phyloP scores from a whole-genome alignment of 106 monocot species.

The Phalaenopsis aphrodite region DNA sequence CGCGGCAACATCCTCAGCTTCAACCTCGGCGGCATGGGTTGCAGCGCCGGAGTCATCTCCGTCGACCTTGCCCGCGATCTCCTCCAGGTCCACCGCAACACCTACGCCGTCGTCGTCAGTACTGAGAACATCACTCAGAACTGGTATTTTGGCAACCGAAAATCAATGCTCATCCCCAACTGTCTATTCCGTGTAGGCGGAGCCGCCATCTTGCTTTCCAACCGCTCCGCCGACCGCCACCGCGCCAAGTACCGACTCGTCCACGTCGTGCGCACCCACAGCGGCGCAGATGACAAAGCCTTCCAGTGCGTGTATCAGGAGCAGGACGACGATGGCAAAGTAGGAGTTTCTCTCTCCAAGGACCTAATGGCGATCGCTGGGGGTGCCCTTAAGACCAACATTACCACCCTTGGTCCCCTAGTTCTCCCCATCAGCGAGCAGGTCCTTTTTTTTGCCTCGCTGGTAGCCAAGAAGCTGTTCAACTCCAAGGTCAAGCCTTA shows the following conservation, averaged over 20 bases:
- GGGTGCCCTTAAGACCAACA: conserved; percentile 20
- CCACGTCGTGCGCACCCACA: conserved; percentile 37
- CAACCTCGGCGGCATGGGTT: conserved; percentile 62
- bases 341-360: conserved; percentile 20
- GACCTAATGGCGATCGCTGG: conserved; percentile 21
- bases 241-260: conserved; percentile 27
- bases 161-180: conserved; percentile 35
- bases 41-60: conserved; percentile 47
- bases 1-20: conserved; percentile 36
- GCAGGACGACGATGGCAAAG: conserved; percentile 23
- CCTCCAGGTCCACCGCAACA: conserved; percentile 24
- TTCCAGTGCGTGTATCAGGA: conserved; percentile 39
- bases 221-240: conserved; percentile 14
- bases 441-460: conserved; percentile 17
- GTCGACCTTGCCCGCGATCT: conserved; percentile 36
- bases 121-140: conserved; percentile 40
- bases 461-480: conserved; percentile 21
- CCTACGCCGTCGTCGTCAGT: conserved; percentile 33
- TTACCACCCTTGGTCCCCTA: conserved; percentile 19
- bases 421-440: conserved; percentile 26
- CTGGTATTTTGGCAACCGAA: conserved; percentile 35
- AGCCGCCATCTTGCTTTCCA: conserved; percentile 26
- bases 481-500: conserved; percentile 18
- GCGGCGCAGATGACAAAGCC: conserved; percentile 29
- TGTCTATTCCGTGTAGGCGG: conserved; percentile 31